These are phyloP conservation scores for Kwoniella dendrophila DNA, from an alignment of 768 basidiomycete species.

Conservation along the genomic window DNA sequence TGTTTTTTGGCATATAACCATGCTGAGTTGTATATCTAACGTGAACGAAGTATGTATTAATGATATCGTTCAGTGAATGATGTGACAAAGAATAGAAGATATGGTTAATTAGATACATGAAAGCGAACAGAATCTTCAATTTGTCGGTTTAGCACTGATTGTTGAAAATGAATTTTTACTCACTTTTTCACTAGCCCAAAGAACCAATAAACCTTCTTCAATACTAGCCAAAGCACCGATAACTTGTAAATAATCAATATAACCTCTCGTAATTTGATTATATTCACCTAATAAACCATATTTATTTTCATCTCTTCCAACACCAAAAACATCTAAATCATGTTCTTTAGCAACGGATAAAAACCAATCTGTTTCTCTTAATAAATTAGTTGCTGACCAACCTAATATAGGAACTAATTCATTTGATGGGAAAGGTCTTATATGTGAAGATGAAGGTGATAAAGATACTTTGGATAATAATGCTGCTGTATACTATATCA, in stretches of 20 bases:
- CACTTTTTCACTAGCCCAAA: conserved; percentile 81
- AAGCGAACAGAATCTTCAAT: too few species aligned
- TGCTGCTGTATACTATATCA: conserved; percentile 62
- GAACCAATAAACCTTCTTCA: conserved; percentile 69
- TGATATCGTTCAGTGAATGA: too few species aligned
- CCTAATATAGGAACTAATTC: conserved; percentile 12
- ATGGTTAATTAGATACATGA: too few species aligned
- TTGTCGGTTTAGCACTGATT: too few species aligned
- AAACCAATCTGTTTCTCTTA: conserved; percentile 67
- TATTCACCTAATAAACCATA: conserved; percentile 22
- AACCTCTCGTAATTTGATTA: conserved; percentile 66
- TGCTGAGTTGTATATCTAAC: conserved; percentile 70
- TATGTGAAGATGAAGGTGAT: background rate
- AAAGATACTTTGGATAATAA: conserved; percentile 60
- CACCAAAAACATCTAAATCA: conserved; percentile 56
- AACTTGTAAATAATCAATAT: conserved; percentile 71
- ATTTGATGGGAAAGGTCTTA: background rate
- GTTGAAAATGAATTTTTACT: conserved; percentile 11
- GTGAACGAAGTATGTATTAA: too few species aligned
- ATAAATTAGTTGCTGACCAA: conserved; percentile 60
- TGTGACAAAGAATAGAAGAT: too few species aligned
- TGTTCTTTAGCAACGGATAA: conserved; percentile 60
- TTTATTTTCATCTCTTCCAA: background rate
- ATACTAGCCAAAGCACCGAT: conserved; percentile 60
- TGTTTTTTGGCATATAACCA: conserved; percentile 62